Base-by-base conservation (phyloP, 495 filamentous ascomycete species). In the Penicillium cinerascens region DNA sequence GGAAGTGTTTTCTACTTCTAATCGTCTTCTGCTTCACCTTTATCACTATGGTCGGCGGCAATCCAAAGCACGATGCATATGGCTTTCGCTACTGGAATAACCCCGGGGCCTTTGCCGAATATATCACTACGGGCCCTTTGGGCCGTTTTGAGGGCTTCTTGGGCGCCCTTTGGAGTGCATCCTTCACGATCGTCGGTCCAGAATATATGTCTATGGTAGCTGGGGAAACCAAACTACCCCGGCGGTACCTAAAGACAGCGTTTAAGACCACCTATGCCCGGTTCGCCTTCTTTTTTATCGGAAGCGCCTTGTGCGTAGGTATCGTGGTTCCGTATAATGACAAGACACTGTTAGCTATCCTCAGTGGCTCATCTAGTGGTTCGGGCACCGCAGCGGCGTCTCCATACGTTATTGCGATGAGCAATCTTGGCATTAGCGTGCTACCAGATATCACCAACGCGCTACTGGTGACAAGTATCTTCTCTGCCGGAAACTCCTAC, bases 341-440 rank as follows among this genome's bases (percentile, higher is more conserved):
- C 47, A 49, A 63, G 2, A 78, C 75, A 18, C 71, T 89, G 42
- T 54, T 59, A 15, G 59, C 58, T 26, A 58, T 77, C 72, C 5
- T 78, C 20, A 35, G 35, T 15, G 58, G 58, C 6, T 41, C 39
- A 8, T 27, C 41, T 6, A 37, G 73, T 49, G 67, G 68, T 23
- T 66, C 68, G 1, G 75, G 73, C 51, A 65, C 45, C 56, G 87
- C 85, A 0, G 83, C 86, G 13, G 76, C 78, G 21, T 85, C 80
- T 23, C 88, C 89, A 0, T 92, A 91, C 61, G 87, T 93, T 4
- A 82, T 95, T 44, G 82, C 88, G 16, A 93, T 95, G 89, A 74
- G 85, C 53, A 78, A 85, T 20, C 71, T 92, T 22, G 70, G 74
- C 0, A 82, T 93, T 59, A 59, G 63, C 2, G 76, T 83, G 4